Conservation (phyloP, 345 rosid genomes). For the Linum trigynum region DNA sequence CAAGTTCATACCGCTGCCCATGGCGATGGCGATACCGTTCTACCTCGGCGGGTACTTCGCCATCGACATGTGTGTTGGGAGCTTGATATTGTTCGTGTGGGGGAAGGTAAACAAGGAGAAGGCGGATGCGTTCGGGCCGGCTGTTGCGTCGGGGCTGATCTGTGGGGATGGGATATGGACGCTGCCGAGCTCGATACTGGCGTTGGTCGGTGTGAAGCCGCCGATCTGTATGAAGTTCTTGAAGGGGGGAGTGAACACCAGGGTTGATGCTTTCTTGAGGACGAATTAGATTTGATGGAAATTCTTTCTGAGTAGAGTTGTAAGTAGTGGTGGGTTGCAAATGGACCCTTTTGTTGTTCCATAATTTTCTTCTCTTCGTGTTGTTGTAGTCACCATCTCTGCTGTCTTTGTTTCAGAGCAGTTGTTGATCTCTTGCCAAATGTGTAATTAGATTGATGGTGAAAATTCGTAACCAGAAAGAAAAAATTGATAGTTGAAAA, state of each 20-base stretch:
- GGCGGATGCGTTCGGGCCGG: slow-evolving; percentile 5
- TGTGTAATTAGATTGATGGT: too few relatives aligned
- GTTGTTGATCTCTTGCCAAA: too few relatives aligned
- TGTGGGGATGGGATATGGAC: slow-evolving; percentile 12
- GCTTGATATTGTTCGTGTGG: slow-evolving; percentile 7
- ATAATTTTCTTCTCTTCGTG: too few relatives aligned
- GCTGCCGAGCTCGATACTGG: slow-evolving; percentile 7
- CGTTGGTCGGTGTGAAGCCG: slow-evolving; percentile 6
- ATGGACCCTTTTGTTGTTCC: too few relatives aligned
- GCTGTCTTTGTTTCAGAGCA: too few relatives aligned
- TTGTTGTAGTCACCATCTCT: too few relatives aligned
- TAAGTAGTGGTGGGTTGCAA: too few relatives aligned
- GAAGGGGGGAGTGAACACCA: background rate
- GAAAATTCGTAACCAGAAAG: too few relatives aligned
- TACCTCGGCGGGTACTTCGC: slow-evolving; percentile 10
- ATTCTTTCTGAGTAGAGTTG: background rate
- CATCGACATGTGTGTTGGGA: slow-evolving; percentile 10
- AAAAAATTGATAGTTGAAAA: too few relatives aligned
- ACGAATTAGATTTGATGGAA: background rate
- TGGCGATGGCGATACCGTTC: slow-evolving; percentile 12
- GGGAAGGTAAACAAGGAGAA: slow-evolving; percentile 6
- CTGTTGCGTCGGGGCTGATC: slow-evolving; percentile 5
- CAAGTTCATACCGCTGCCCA: slow-evolving; percentile 1
- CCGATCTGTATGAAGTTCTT: slow-evolving; percentile 12
- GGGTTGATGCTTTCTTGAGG: background rate